phyloP scores from a whole-genome alignment of 805 yeast genomes.

The Spathaspora gorwiae region DNA sequence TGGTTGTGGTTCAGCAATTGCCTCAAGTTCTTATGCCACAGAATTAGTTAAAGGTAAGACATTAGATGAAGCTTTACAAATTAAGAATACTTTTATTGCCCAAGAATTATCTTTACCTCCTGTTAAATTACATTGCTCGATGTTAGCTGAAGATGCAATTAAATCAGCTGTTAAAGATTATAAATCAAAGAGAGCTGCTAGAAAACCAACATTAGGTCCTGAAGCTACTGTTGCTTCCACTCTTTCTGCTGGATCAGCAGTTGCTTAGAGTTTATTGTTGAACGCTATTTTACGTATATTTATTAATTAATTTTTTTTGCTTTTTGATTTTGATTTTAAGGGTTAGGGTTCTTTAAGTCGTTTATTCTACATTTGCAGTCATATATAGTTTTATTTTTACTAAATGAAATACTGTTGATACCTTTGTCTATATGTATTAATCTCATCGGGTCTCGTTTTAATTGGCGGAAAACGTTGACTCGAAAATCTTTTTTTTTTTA shows the following conservation, averaged over 20 bases:
- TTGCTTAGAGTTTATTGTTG: too few relatives aligned
- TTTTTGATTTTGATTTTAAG: too few relatives aligned
- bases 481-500: too few relatives aligned
- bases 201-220: conserved; percentile 58
- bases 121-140: conserved; percentile 94
- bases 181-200: conserved; percentile 64
- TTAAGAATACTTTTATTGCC: conserved; percentile 92
- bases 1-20: conserved; percentile 99
- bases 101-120: conserved; percentile 94
- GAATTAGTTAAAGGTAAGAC: conserved; percentile 94
- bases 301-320: too few relatives aligned
- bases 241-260: conserved; percentile 1
- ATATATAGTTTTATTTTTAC: too few relatives aligned
- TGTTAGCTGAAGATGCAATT: conserved; percentile 98
- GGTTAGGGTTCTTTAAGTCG: too few relatives aligned
- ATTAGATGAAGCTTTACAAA: conserved; percentile 85
- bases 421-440: too few relatives aligned
- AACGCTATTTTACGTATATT: too few relatives aligned
- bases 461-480: too few relatives aligned
- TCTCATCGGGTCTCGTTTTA: too few relatives aligned
- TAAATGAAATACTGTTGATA: too few relatives aligned
- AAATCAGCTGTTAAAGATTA: conserved; percentile 96
- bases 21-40: conserved; percentile 91
- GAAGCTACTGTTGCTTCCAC: conserved; percentile 22
- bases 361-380: too few relatives aligned